Base-by-base conservation (phyloP, 805 yeast genomes). In the Nakazawaea sp. region DNA sequence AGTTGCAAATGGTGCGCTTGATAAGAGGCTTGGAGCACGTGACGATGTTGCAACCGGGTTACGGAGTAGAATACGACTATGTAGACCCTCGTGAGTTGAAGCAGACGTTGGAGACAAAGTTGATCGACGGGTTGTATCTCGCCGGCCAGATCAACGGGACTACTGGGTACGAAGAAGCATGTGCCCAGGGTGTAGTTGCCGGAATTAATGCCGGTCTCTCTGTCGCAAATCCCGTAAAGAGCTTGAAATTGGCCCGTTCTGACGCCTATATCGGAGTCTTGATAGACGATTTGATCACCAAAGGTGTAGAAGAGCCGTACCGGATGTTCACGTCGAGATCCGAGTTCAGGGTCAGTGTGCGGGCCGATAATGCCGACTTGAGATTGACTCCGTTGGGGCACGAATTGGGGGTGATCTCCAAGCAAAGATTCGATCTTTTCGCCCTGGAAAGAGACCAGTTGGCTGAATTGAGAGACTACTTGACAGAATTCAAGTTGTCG, bases 91-190 rank as follows among this genome's bases (percentile, higher is more conserved):
- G 95, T 45, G 96, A 89, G 51, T 66, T 92, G 39, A 68, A 69
- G 37, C 70, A 67, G 31, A 83, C 94, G 0, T 59, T 92, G 32
- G 96, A 90, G 52, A 86, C 97, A 0, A 88, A 86, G 49, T 57
- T 72, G 3, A 76, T 92, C 2, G 60, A 68, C 9, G 97, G 97
- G 0, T 59, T 92, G 26, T 92, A 62, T 55, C 63, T 92, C 31
- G 99, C 98, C 0, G 99, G 99, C 1, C 99, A 92, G 57, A 92
- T 92, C 29, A 92, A 92, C 53, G 99, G 99, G 24, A 92, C 99
- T 0, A 92, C 99, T 0, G 99, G 99, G 0, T 92, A 92, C 50
- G 99, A 92, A 61, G 99, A 92, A 55, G 99, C 99, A 0, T 96
- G 96, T 2, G 83, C 97, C 0, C 98, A 92, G 52, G 99, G 99